Evolutionary conservation across 192 early-diverging fungal species (phyloP).

Genomic region (Mortierella hygrophila): DNA sequence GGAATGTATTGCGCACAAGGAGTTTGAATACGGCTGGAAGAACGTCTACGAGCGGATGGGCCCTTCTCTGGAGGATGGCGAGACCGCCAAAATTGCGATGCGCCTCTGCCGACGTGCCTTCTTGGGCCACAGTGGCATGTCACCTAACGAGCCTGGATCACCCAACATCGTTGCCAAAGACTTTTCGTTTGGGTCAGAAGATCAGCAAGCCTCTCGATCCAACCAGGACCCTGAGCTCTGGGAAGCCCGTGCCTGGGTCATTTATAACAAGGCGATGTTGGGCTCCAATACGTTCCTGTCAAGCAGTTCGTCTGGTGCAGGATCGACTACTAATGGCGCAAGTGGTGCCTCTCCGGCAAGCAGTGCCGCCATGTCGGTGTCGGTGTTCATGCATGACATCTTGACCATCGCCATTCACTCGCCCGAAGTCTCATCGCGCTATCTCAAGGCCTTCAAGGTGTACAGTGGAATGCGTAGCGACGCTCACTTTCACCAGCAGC

Average conservation of each 20-base stretch:
- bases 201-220: neutral
- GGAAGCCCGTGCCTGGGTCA: constrained; percentile 50
- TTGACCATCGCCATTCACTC: constrained; percentile 38
- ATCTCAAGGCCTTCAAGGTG: constrained; percentile 49
- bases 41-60: constrained; percentile 52
- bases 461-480: constrained; percentile 43
- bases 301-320: neutral
- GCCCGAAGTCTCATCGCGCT: constrained; percentile 40
- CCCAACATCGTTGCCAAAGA: constrained; percentile 21
- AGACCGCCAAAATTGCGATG: constrained; percentile 47
- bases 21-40: constrained; percentile 51
- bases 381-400: constrained; percentile 47
- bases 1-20: constrained; percentile 41
- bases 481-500: constrained; percentile 21
- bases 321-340: neutral
- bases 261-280: constrained; percentile 51
- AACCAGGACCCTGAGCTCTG: constrained; percentile 28
- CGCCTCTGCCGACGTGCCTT: constrained; percentile 46
- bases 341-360: neutral
- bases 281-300: constrained; percentile 20
- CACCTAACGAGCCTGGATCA: constrained; percentile 1
- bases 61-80: constrained; percentile 32
- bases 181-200: constrained; percentile 13
- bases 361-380: neutral
- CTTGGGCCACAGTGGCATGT: constrained; percentile 30